Base-by-base conservation (phyloP, 345 rosid genomes). In the Eucalyptus albens region DNA sequence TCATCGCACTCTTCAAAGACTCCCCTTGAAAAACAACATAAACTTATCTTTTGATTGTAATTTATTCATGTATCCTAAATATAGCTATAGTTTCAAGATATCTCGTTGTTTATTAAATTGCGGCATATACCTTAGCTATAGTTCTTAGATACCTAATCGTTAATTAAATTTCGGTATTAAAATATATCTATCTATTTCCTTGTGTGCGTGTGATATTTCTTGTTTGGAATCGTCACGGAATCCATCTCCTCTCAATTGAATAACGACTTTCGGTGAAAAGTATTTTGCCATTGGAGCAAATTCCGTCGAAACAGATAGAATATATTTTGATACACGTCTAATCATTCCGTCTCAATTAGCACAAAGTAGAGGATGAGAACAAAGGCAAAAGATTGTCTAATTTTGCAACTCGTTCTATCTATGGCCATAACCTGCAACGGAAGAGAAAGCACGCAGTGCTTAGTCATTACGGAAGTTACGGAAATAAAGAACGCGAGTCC, bases 261-360 rank as follows among this genome's bases (percentile, higher is more conserved):
- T 4, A 56, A 56, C 0, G 13, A 56, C 29, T 24, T 56, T 56
- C 13, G 6, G 29, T 10, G 62, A 24, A 56, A 56, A 24, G 62
- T 22, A 56, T 24, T 56, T 24, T 1, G 1, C 1, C 27, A 3
- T 9, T 5, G 4, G 1, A 5, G 29, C 12, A 22, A 24, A 56
- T 56, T 56, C 29, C 13, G 6, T 9, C 13, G 6, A 56, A 56
- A 56, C 6, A 10, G 29, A 24, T 60, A 60, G 15, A 29, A 60
- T 27, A 27, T 26, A 4, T 27, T 60, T 60, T 4, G 33, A 6
- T 29, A 27, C 15, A 27, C 8, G 8, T 27, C n/a, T 27, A 62
- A 60, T 60, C n/a, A 29, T 60, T 24, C 31, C 69, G 14, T 27
- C n/a, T 60, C 31, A 13, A 12, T 27, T 1, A 60, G 69, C 31